These are phyloP conservation scores for Effrenium voratum DNA, from an alignment of 73 alveolate species.

Conservation along the genomic window DNA sequence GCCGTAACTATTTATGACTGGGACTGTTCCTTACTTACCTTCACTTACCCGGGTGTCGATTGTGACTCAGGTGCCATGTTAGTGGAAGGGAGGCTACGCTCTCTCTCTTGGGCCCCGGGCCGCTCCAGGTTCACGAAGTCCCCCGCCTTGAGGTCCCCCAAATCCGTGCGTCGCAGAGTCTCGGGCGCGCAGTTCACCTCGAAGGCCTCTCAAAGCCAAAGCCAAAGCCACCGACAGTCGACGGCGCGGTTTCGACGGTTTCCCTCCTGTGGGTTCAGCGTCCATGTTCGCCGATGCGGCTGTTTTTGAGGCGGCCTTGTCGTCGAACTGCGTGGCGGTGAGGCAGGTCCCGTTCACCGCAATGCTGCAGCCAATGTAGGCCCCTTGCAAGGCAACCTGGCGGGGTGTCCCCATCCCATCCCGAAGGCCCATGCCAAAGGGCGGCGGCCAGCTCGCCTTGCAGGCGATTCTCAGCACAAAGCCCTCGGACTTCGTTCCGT, in stretches of 20 bases:
- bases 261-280: too few species aligned
- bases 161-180: conserved; percentile 85
- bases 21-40: too few species aligned
- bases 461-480: conserved; percentile 62
- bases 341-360: conserved; percentile 91
- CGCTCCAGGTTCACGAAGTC: conserved; percentile 75
- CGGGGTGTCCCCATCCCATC: too few species aligned
- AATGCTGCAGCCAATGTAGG: conserved; percentile 85
- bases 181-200: conserved; percentile 92
- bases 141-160: conserved; percentile 67
- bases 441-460: conserved; percentile 18
- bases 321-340: conserved; percentile 63
- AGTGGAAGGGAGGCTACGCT: neutral
- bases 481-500: conserved; percentile 91
- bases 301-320: conserved; percentile 53
- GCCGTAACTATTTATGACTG: too few species aligned
- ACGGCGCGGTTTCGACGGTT: neutral
- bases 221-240: neutral
- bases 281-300: neutral
- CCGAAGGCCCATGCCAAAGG: neutral
- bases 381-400: conserved; percentile 75
- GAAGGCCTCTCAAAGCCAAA: conserved; percentile 17
- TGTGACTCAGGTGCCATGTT: too few species aligned
- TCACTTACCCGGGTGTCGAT: too few species aligned
- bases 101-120: neutral